Base-by-base conservation (phyloP, 805 yeast species). In the Ogataea salicorniae region DNA sequence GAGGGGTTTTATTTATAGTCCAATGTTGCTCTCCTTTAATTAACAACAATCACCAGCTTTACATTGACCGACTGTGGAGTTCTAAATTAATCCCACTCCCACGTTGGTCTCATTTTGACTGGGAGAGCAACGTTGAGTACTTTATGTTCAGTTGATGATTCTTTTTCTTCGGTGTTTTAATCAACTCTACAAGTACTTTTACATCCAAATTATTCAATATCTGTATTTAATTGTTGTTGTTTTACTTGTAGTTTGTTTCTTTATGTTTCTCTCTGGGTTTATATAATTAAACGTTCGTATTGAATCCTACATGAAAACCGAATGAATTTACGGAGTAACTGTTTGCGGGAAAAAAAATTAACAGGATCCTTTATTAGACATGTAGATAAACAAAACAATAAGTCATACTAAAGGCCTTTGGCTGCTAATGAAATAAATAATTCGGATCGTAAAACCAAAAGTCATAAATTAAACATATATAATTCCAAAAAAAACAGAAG, bases 181-280 rank as follows among this genome's bases (percentile, higher is more conserved):
- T 45, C 44, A 54, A 56, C 60, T 53, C 61, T 57, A 57, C 60
- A 51, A 51, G 50, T 47, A 41, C 59, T 56, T 41, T 47, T 13
- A 57, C 61, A 57, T 48, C 26, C 13, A 17, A 16, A 5, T 35
- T 6, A 26, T 26, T 26, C 31, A 9, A 11, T 26, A 26, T 26
- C 4, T 9, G 31, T 26, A 26, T 23, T 23, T 26, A 11, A 26
- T 8, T 26, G 31, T 2, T 26, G 31, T 26, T 26, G 31, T 26
- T 9, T 26, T 26, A 7, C 6, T 7, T 11, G 31, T 26, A 7
- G 9, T 9, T 26, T 26, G 11, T 6, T 26, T 26, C 11, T 20
- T 11, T 26, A 4, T 26, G 4, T 26, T 26, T 26, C 13, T 26
- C 13, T 26, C 13, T 26, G 11, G 13, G 11, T 9, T 9, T 9